Evolutionary conservation across 768 basidiomycete species (phyloP), one percentile per base, ranked within the genome.

Genomic region (Amanita fuliginea): DNA sequence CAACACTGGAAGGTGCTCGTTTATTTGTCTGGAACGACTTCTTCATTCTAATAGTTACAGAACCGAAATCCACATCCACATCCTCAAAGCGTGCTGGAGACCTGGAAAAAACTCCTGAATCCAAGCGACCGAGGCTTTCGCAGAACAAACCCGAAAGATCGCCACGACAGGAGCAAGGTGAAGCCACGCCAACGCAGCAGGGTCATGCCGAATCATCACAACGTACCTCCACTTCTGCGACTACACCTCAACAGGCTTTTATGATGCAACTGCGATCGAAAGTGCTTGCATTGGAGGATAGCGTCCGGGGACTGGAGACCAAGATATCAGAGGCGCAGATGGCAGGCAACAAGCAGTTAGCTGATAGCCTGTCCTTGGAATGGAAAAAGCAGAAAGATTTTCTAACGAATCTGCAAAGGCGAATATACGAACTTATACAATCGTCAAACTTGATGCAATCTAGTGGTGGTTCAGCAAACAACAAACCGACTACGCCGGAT

Each of bases 31-130:
- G 19, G 7, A 40, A 32, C 28, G 14, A 19, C 14, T 21, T n/a
- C n/a, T 16, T 1, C 14, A 16, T 16, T 37, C 28, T 28, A 1
- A 48, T 32, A 32, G 3, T 7, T 11, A 8, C 28, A 48, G 47
- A 48, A 33, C 36, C 37, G n/a, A 48, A 46, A 51, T 22, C 21
- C 24, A 10, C 21, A 65, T 64, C 60, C 50, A 46, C 59, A 65
- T 64, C 60, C 50, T 45, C 59, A 11, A 81, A 79, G 58, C 75
- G 78, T 21, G 53, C 66, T 14, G 67, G 60, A 1, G 77, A 79
- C 18, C n/a, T 53, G 8, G 66, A 61, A 57, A 64, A 54, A 54
- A 64, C 69, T 6, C 68, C 74, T 40, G 78, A 81, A 41, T 19
- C 70, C 22, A 80, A 79, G 56, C 69, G 72, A 46, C 62, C 62